Evolutionary conservation across 768 basidiomycete genomes (phyloP).

Genomic region (Mycena pura): DNA sequence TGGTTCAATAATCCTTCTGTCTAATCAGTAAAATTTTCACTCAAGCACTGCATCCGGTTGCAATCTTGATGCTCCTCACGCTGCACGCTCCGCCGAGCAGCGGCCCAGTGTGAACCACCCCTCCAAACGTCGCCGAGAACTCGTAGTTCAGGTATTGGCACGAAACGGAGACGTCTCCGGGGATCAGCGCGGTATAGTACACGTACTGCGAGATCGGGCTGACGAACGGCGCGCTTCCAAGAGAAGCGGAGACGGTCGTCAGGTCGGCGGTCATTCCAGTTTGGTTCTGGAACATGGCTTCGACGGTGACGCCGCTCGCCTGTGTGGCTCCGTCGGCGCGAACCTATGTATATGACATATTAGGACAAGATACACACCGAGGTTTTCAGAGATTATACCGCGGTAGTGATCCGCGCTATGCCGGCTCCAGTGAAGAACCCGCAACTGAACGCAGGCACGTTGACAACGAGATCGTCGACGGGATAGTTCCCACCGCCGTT

Average conservation of each 20-base stretch:
- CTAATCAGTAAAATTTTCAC: too few relatives aligned
- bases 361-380: too few relatives aligned
- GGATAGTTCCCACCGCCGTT: slow-evolving; percentile 20
- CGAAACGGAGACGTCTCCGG: slow-evolving; percentile 2
- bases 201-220: slow-evolving; percentile 15
- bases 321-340: slow-evolving; percentile 11
- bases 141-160: slow-evolving; percentile 17
- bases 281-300: slow-evolving; percentile 15
- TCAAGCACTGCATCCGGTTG: neutral
- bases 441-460: slow-evolving; percentile 9
- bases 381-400: too few relatives aligned
- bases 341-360: neutral
- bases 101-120: slow-evolving; percentile 12
- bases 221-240: slow-evolving; percentile 10
- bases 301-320: slow-evolving; percentile 8
- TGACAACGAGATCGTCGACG: slow-evolving; percentile 9
- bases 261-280: slow-evolving; percentile 10
- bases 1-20: too few relatives aligned
- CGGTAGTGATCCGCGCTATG: slow-evolving; percentile 14
- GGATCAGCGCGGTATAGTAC: slow-evolving; percentile 13
- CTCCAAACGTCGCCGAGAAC: slow-evolving; percentile 5
- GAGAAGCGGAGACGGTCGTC: slow-evolving; percentile 12
- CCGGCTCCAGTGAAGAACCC: slow-evolving; percentile 6
- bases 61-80: neutral
- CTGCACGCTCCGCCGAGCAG: slow-evolving; percentile 9